These are phyloP conservation scores for Diaporthe sp. DNA, from an alignment of 2,329 filamentous ascomycete species.

Conservation along the genomic window DNA sequence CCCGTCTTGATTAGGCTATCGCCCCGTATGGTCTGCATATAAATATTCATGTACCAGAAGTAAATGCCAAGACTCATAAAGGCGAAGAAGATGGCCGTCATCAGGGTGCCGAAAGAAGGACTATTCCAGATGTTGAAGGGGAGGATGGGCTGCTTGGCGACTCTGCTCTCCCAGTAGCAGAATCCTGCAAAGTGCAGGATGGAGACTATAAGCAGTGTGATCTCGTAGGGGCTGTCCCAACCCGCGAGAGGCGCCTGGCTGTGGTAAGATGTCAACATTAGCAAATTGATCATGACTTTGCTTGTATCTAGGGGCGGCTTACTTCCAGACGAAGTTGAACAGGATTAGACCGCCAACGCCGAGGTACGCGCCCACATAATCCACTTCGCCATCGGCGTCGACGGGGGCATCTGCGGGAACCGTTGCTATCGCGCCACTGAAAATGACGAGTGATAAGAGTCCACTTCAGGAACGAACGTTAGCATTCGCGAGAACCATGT, in stretches of 20 bases:
- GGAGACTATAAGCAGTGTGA: constrained; percentile 42
- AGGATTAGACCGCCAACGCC: constrained; percentile 66
- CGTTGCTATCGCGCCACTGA: background rate
- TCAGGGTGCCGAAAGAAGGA: constrained; percentile 41
- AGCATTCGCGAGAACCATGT: too few relatives aligned
- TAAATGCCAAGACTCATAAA: constrained; percentile 44
- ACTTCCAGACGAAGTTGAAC: constrained; percentile 71
- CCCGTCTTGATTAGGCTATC: constrained; percentile 31
- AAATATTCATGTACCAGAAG: constrained; percentile 43
- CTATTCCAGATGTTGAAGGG: constrained; percentile 43
- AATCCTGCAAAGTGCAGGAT: constrained; percentile 41
- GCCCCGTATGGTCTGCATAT: constrained; percentile 41
- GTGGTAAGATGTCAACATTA: too few relatives aligned
- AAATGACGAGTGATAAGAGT: too few relatives aligned
- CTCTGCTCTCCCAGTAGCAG: constrained; percentile 39
- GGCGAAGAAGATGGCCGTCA: constrained; percentile 38
- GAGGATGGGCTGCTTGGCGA: constrained; percentile 41
- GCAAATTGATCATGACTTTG: too few relatives aligned
- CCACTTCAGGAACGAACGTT: background rate
- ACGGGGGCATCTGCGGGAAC: background rate
- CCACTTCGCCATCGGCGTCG: background rate
- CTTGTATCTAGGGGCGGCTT: background rate
- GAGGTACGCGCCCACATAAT: constrained; percentile 32
- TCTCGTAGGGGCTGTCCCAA: constrained; percentile 43
- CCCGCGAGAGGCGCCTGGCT: constrained; percentile 43